phyloP scores from a whole-genome alignment of 345 rosid species.

The Nasturtium officinale region DNA sequence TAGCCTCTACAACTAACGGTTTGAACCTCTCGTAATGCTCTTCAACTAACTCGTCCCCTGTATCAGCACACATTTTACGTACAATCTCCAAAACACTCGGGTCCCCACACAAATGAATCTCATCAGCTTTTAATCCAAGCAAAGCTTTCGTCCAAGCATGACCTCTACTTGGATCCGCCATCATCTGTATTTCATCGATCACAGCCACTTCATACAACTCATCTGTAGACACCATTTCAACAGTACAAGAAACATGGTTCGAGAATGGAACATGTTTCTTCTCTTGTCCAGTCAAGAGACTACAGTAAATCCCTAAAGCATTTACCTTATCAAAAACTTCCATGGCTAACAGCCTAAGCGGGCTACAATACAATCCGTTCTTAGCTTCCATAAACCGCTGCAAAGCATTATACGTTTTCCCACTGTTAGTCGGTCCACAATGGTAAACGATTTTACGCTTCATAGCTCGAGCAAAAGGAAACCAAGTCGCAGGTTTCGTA shows the following conservation, averaged over 20 bases:
- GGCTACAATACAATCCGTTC: conserved; percentile 89
- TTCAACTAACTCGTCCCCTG: conserved; percentile 85
- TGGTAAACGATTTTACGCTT: conserved; percentile 86
- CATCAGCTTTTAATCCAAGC: conserved; percentile 92
- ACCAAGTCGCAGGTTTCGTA: conserved; percentile 87
- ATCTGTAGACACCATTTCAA: conserved; percentile 86
- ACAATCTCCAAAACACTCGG: conserved; percentile 85
- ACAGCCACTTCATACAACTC: conserved; percentile 88
- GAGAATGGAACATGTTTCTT: conserved; percentile 78
- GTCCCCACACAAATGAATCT: conserved; percentile 95
- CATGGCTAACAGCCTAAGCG: conserved; percentile 94
- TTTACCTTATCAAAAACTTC: conserved; percentile 99
- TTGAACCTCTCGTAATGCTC: conserved; percentile 86
- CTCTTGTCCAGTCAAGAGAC: conserved; percentile 91
- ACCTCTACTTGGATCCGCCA: conserved; percentile 76
- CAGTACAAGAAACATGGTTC: conserved; percentile 85
- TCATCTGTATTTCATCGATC: conserved; percentile 92
- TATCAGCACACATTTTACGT: conserved; percentile 77
- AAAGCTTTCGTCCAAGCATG: conserved; percentile 92
- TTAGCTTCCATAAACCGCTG: conserved; percentile 89
- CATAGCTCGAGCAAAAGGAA: conserved; percentile 92
- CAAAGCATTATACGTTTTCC: conserved; percentile 90
- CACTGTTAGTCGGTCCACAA: conserved; percentile 97
- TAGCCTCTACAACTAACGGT: conserved; percentile 86
- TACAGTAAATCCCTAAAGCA: conserved; percentile 81